Conservation (phyloP, 345 rosid genomes). For the Eucalyptus tenuipes region DNA sequence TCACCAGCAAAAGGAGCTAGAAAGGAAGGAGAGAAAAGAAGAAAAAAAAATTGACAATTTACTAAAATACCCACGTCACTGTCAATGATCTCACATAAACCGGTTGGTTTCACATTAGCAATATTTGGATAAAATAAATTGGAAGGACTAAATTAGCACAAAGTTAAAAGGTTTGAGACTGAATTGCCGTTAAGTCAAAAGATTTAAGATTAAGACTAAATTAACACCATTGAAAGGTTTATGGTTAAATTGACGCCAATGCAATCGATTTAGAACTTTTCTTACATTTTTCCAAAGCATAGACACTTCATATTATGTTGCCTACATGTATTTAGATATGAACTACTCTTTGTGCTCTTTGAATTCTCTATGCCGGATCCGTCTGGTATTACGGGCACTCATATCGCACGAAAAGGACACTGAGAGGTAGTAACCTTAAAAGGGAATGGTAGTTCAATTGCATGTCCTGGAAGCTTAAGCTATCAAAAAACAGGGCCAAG, state of each 20-base stretch:
- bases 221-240: too few relatives aligned
- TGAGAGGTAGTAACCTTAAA: neutral
- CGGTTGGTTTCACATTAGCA: too few relatives aligned
- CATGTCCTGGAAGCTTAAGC: neutral
- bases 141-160: fast-evolving
- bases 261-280: too few relatives aligned
- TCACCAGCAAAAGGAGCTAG: too few relatives aligned
- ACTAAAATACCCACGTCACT: fast-evolving
- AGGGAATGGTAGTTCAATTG: neutral
- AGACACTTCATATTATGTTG: neutral
- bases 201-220: too few relatives aligned
- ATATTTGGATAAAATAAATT: too few relatives aligned
- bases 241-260: too few relatives aligned
- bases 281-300: neutral
- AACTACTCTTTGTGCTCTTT: neutral
- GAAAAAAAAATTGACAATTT: too few relatives aligned
- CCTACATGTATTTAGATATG: neutral
- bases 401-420: neutral
- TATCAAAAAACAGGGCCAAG: neutral
- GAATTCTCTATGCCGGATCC: neutral
- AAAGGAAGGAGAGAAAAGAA: too few relatives aligned
- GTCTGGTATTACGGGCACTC: neutral
- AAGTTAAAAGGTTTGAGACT: fast-evolving
- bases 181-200: too few relatives aligned
- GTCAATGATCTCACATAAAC: fast-evolving